Evolutionary conservation across 257 asterid genomes (phyloP).

Genomic region (Nemophila menziesii): DNA sequence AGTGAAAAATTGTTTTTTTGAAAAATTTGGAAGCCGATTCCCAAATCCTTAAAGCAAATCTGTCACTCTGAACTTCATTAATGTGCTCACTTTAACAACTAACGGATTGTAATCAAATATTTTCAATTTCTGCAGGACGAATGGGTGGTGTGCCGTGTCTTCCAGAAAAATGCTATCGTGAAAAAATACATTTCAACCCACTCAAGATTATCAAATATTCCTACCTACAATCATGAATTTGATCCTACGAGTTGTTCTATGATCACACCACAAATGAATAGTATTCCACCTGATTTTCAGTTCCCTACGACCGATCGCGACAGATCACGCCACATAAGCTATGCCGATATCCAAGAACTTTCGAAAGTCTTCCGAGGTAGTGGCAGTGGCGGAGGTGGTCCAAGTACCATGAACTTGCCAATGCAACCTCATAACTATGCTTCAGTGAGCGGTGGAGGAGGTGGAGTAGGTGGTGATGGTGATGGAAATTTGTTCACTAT

Average conservation of each 20-base stretch:
- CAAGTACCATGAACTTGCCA: conserved; percentile 27
- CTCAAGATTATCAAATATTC: conserved; percentile 33
- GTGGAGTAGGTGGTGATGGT: conserved; percentile 9
- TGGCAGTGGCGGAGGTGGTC: no score
- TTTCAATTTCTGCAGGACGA: conserved; percentile 56
- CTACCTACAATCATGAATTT: conserved; percentile 36
- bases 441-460: not conserved
- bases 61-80: no score
- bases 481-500: conserved; percentile 44
- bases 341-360: conserved; percentile 49
- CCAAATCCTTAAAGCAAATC: no score
- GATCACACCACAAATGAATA: conserved; percentile 32
- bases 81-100: not conserved
- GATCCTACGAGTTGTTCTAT: conserved; percentile 14
- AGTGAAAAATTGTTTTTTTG: no score
- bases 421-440: conserved; percentile 32
- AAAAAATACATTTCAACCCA: conserved; percentile 54
- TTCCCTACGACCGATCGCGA: conserved; percentile 13
- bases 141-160: conserved; percentile 94
- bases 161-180: conserved; percentile 63
- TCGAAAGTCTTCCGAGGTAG: conserved; percentile 25
- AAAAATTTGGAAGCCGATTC: no score
- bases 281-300: conserved; percentile 36
- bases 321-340: conserved; percentile 38
- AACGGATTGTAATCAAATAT: not conserved